Evolutionary conservation across 768 basidiomycete genomes (phyloP), one percentile per base, ranked within the genome.

Genomic region (Pleurotus citrinopileatus): DNA sequence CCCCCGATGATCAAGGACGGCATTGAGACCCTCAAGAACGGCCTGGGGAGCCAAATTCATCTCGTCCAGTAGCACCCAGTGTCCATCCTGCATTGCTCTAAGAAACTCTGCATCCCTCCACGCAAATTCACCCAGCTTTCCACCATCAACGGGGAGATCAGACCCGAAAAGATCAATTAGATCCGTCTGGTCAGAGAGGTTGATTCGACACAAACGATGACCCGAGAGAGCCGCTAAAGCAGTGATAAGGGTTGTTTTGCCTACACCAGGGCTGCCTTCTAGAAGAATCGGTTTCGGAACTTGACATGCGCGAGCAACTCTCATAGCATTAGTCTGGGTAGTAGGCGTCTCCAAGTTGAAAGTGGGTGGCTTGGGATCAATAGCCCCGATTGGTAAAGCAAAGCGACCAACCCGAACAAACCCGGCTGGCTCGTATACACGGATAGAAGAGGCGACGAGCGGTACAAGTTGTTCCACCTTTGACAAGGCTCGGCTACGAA

Each of bases 31-130:
- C 71, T 99, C 97, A 1, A 99, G 82, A 3, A 99, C 88, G 0
- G 97, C 87, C 64, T 99, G 96, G 26, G 96, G 92, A 0, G 96
- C 96, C 34, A 99, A 79, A 65, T 99, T 99, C 97, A 99, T 98
- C 67, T 99, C 97, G 65, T 99, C 97, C 8, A 99, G 80, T 4
- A 99, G 82, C 4, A 98, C 96, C 97, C 97, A 99, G 56, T 92
- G 86, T 0, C 97, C 97, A n/a, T 89, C 80, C 65, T 97, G 94
- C 70, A 99, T 71, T 1, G 97, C 95, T 55, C 81, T 84, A 37
- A 99, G 75, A 66, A 99, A 99, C 54, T 96, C 94, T 0, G 96
- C 97, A 59, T 98, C 94, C 68, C 88, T 92, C 97, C 97, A 99
- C 1, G 87, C 87, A 65, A 99, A 99, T 65, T 97, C 91, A 38